Conservation (phyloP, 2,329 filamentous ascomycete genomes). For the Botryotinia narcissicola region DNA sequence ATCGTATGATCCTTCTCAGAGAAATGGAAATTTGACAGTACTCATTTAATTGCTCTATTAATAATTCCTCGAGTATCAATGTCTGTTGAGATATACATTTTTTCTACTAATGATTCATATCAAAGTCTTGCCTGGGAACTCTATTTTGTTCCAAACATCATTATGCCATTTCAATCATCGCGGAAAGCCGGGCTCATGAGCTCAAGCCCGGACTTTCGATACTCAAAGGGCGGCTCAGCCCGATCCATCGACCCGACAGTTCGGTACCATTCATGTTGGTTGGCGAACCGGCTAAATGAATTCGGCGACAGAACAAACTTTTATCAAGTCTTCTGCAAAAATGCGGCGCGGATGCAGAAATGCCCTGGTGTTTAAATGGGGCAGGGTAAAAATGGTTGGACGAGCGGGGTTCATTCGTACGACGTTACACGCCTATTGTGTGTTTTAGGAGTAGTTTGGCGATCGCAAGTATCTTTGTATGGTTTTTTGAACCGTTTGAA, state of each 20-base stretch:
- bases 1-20: neutral
- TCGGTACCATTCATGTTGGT: neutral
- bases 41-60: neutral
- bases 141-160: neutral
- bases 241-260: conserved; percentile 5
- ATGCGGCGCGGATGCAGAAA: neutral
- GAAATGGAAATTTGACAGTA: neutral
- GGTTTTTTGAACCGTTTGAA: neutral
- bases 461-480: neutral
- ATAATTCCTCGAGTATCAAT: neutral
- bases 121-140: neutral
- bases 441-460: neutral
- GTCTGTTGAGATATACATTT: neutral
- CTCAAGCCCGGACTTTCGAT: neutral
- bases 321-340: neutral
- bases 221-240: neutral
- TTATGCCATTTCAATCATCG: neutral
- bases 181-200: neutral
- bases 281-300: neutral
- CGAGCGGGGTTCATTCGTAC: neutral
- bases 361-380: neutral
- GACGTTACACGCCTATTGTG: neutral
- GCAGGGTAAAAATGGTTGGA: neutral
- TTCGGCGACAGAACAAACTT: neutral
- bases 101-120: too few relatives aligned